A percentile compares a stretch with the other conserved stretches of the same genome.
Conservation (phyloP, 305 asterid species). For the Plantago rigida region DNA sequence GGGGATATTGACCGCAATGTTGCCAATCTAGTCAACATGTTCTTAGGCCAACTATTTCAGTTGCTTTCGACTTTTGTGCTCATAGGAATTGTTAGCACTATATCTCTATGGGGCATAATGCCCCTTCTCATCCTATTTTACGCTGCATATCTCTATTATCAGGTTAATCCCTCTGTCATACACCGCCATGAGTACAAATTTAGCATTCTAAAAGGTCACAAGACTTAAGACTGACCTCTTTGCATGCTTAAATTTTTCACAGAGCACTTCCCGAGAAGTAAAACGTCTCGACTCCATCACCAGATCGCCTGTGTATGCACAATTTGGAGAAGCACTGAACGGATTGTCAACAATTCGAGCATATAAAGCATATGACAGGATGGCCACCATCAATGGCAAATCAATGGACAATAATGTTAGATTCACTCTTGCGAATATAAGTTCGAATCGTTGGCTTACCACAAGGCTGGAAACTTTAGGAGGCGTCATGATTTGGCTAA, state of each 20-base stretch:
- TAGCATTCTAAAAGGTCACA: too few species aligned
- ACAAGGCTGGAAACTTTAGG: slow-evolving; percentile 82
- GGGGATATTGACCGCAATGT: slow-evolving; percentile 81
- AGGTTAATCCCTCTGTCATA: slow-evolving; percentile 39
- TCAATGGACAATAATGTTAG: slow-evolving; percentile 81
- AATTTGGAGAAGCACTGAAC: slow-evolving; percentile 87
- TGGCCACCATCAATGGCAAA: slow-evolving; percentile 70
- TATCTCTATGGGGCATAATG: slow-evolving; percentile 80
- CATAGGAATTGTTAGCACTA: slow-evolving; percentile 66
- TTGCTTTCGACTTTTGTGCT: slow-evolving; percentile 71
- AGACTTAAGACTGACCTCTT: not conserved
- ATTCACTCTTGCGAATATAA: slow-evolving; percentile 64
- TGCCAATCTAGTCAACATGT: slow-evolving; percentile 42
- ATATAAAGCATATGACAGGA: slow-evolving; percentile 78
- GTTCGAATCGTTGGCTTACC: slow-evolving; percentile 90
- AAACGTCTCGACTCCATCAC: slow-evolving; percentile 87
- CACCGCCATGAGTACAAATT: not conserved
- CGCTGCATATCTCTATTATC: slow-evolving; percentile 70
- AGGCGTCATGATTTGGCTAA: slow-evolving; percentile 91
- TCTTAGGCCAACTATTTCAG: slow-evolving; percentile 67
- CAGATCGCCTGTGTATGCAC: slow-evolving; percentile 94
- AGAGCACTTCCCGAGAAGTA: slow-evolving; percentile 98
- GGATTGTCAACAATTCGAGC: slow-evolving; percentile 91
- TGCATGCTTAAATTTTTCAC: slow-evolving; percentile 20
- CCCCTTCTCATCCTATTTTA: slow-evolving; percentile 77